phyloP scores from a whole-genome alignment of 2,329 filamentous ascomycete genomes.

The Cylindrodendrum hubeiense region DNA sequence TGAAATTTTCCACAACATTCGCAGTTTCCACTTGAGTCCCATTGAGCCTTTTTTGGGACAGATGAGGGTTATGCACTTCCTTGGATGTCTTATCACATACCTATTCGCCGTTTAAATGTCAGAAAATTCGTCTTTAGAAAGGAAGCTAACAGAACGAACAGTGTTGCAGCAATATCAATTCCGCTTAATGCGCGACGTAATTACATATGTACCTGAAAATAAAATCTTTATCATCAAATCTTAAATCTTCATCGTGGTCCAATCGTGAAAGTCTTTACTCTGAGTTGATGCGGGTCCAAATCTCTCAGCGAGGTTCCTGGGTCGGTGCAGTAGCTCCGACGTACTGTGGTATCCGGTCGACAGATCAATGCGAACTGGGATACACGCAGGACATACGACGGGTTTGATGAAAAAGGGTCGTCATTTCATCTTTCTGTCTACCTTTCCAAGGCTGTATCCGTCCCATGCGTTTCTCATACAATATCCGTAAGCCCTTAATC shows the following conservation, averaged over 20 bases:
- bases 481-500: not conserved
- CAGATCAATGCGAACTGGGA: too few relatives aligned
- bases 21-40: constrained; percentile 90
- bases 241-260: not conserved
- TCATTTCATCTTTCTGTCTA: not conserved
- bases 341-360: too few relatives aligned
- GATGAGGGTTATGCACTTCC: constrained; percentile 77
- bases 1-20: constrained; percentile 83
- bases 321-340: too few relatives aligned
- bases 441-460: not conserved
- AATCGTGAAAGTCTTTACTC: not conserved
- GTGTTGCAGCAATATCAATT: constrained; percentile 4
- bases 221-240: not conserved
- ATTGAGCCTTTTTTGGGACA: constrained; percentile 75
- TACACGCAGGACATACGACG: too few relatives aligned
- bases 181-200: not conserved
- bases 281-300: too few relatives aligned
- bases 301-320: too few relatives aligned
- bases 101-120: constrained; percentile 27
- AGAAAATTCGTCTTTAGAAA: constrained; percentile 7
- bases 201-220: not conserved
- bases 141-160: constrained; percentile 42
- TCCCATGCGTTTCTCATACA: not conserved
- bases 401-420: not conserved
- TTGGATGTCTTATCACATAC: constrained; percentile 78